Evolutionary conservation across 2,329 filamentous ascomycete genomes (phyloP), one percentile per base, ranked within the genome.

Genomic region (Aureobasidium sp.): DNA sequence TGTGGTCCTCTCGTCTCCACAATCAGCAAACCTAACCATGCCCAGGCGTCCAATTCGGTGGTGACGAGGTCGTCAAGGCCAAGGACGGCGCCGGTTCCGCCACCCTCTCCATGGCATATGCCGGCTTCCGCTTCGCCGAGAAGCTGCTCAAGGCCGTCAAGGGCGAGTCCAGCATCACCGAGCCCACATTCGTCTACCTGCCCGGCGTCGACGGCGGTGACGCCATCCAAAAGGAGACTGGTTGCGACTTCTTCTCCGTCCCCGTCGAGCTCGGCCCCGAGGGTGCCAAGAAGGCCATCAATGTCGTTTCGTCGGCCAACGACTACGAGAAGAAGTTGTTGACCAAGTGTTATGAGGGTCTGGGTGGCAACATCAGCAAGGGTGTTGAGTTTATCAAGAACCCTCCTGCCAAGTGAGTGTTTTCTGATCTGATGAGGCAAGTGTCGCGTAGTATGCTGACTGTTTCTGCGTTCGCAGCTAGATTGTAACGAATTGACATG

Each of bases 151-250:
- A 88, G 81, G 94, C 92, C 69, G 76, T 81, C 71, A 89, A 89
- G 78, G 94, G 94, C 67, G 89, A 96, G 83, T 91, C 91, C 80
- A 91, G 90, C 67, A 88, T 99, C 69, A 82, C 97, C 65, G 93
- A 97, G 83, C 91, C 93, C 70, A 94, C 91, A 76, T 99, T 89
- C 77, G 87, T 99, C 79, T 97, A 97, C 82, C 89, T 97, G 39
- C 87, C 90, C 54, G 93, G 93, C 76, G 84, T 99, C 54, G 79
- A 88, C 60, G 94, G 93, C 65, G 94, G 94, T 72, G 89, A 93
- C 60, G 90, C 85, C 68, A 88, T 99, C 70, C 83, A 83, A 66
- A 91, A 96, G 82, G 85, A 87, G 72, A 91, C 88, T 65, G 92
- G 91, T 68, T 75, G 77, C 66, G 92, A 99, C 62, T 99, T 90